Evolutionary conservation across 129 eudicot genomes (phyloP), one percentile per base, ranked within the genome.

Genomic region (Artemisia argyi): DNA sequence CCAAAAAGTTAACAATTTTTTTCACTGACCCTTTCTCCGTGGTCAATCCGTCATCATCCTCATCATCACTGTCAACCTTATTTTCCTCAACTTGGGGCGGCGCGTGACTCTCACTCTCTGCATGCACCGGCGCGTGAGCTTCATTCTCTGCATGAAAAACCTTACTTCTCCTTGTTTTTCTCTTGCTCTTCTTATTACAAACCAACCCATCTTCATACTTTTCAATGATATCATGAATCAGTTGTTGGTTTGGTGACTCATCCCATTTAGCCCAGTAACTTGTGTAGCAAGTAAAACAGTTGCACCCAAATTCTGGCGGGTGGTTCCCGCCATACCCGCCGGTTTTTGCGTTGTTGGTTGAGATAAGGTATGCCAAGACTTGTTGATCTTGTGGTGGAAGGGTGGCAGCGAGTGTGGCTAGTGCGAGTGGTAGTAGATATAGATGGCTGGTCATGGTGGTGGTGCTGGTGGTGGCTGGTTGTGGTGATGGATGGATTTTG

Each of bases 241-340:
- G 80, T 63, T 90, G 86, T 1, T 91, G 90, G 39, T 87, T 87
- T 13, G 89, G 87, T 3, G 97, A 90, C 26, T 82, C 50, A 52
- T 87, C 95, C 97, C 97, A 90, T 47, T 82, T 82, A 35, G 73
- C 86, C 97, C 97, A 90, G 70, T 81, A 90, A 50, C 83, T 87
- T 35, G 79, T 87, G 77, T 90, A 90, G 48, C 97, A 90, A 22
- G 84, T 59, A 78, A 90, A 87, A 59, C 97, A 90, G 80, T 78
- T 65, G 81, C 97, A 90, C 77, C 49, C 57, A 65, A 85, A 90
- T 55, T 66, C 49, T 0, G 95, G 72, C 15, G 85, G 54, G 61
- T 84, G 89, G 68, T 69, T 69, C 16, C 54, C 76, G 28, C 73
- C 61, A 0, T 46, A 68, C 30, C 69, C 65, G 70, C 54, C 10